phyloP scores from a whole-genome alignment of 306 rosid species.

The Vigna hirtella region DNA sequence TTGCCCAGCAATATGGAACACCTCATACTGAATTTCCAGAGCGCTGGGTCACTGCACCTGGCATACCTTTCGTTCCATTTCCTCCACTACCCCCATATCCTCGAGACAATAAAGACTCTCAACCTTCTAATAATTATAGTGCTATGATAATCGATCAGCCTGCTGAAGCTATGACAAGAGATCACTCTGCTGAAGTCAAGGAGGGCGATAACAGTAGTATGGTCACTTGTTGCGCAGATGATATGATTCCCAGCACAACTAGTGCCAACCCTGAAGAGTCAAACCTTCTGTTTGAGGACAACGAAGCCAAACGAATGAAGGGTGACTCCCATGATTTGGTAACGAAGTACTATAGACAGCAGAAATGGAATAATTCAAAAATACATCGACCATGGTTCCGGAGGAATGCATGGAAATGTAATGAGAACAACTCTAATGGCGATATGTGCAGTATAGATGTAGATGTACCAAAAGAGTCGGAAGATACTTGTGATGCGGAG shows the following conservation, averaged over 20 bases:
- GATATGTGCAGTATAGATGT: constrained; percentile 53
- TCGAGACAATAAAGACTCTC: constrained; percentile 53
- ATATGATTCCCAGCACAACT: constrained; percentile 60
- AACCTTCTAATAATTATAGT: constrained; percentile 47
- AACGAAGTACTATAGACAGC: constrained; percentile 76
- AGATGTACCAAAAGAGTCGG: constrained; percentile 59
- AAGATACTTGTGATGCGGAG: constrained; percentile 60
- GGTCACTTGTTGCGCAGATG: constrained; percentile 55
- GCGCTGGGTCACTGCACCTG: constrained; percentile 83
- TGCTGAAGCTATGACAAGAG: constrained; percentile 50
- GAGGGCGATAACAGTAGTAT: constrained; percentile 48
- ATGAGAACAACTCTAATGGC: constrained; percentile 56
- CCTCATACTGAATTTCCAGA: constrained; percentile 60
- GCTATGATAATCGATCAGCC: constrained; percentile 46
- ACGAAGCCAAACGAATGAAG: constrained; percentile 59
- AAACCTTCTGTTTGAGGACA: constrained; percentile 44
- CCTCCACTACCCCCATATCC: constrained; percentile 88
- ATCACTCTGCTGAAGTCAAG: constrained; percentile 52
- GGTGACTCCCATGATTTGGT: constrained; percentile 72
- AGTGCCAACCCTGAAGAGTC: constrained; percentile 53
- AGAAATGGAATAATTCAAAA: constrained; percentile 80
- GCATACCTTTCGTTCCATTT: constrained; percentile 88
- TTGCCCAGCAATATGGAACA: constrained; percentile 70
- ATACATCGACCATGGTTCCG: constrained; percentile 61
- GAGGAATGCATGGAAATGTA: constrained; percentile 60